Conservation (phyloP, 352 stramenopile species). For the Globisporangium ultimum region DNA sequence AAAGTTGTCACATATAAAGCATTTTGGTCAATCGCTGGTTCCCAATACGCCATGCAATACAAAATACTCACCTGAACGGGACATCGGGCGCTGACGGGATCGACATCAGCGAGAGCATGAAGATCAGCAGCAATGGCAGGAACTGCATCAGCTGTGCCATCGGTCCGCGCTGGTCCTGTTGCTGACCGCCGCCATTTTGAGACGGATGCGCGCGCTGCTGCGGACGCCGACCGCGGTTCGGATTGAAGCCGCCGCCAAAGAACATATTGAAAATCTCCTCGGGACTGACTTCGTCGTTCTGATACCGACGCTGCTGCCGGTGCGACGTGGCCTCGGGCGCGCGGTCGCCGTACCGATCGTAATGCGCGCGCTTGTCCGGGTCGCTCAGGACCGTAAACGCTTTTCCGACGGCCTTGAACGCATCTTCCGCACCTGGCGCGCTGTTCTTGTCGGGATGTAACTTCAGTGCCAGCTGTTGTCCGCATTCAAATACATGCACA, state of each 20-base stretch:
- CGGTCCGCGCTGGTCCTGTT: constrained; percentile 40
- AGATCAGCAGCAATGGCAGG: constrained; percentile 81
- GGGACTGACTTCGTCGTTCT: constrained; percentile 85
- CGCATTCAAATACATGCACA: constrained; percentile 9
- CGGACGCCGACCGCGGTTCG: constrained; percentile 33
- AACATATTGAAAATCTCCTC: constrained; percentile 94
- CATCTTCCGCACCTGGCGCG: constrained; percentile 94
- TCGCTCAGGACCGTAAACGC: constrained; percentile 93
- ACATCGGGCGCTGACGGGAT: constrained; percentile 66
- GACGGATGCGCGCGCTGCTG: constrained; percentile 7
- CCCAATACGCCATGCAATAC: background rate
- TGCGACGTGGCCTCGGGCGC: constrained; percentile 34
- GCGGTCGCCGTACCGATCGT: constrained; percentile 76
- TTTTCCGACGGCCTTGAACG: constrained; percentile 95
- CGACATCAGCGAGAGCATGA: constrained; percentile 79
- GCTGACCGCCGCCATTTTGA: constrained; percentile 25
- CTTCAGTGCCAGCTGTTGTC: constrained; percentile 78
- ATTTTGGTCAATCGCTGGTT: too few species aligned
- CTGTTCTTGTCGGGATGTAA: constrained; percentile 95
- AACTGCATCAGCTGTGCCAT: constrained; percentile 74
- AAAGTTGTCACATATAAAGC: background rate
- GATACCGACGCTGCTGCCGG: constrained; percentile 42
- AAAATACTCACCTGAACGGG: constrained; percentile 55
- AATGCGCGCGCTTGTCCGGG: constrained; percentile 84
- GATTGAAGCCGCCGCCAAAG: constrained; percentile 79